phyloP scores from a whole-genome alignment of 352 stramenopile genomes.

The Phytophthora melonis region DNA sequence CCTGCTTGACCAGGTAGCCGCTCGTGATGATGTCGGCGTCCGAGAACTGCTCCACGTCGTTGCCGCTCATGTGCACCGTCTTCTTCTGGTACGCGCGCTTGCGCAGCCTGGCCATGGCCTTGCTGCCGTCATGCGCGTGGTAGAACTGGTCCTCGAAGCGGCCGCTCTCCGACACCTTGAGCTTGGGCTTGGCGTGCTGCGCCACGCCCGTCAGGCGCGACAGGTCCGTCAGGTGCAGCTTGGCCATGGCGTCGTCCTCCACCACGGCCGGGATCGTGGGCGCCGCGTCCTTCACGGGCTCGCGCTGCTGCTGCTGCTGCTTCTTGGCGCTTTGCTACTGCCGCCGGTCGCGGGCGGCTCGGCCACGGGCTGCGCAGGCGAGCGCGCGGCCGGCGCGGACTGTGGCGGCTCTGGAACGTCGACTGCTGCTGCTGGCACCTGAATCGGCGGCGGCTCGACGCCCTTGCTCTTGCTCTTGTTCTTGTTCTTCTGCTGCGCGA shows the following conservation, averaged over 20 bases:
- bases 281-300: slow-evolving; percentile 25
- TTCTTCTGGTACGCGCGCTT: slow-evolving; percentile 80
- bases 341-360: slow-evolving; percentile 17
- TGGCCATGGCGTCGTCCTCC: slow-evolving; percentile 30
- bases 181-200: slow-evolving; percentile 61
- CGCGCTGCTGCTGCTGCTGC: not conserved
- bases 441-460: slow-evolving; percentile 4
- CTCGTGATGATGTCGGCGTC: slow-evolving; percentile 84
- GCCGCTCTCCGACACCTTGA: slow-evolving; percentile 84
- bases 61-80: slow-evolving; percentile 76
- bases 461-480: slow-evolving; percentile 3
- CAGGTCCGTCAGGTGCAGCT: slow-evolving; percentile 29
- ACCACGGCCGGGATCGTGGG: slow-evolving; percentile 25
- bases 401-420: slow-evolving; percentile 8
- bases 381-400: slow-evolving; percentile 13
- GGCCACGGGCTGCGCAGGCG: not conserved
- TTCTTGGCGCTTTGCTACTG: slow-evolving; percentile 10
- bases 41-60: slow-evolving; percentile 88
- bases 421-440: not conserved
- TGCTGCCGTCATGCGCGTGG: slow-evolving; percentile 81
- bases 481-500: slow-evolving; percentile 36
- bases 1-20: slow-evolving; percentile 86
- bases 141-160: slow-evolving; percentile 91
- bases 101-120: slow-evolving; percentile 82
- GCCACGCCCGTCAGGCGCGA: slow-evolving; percentile 18